phyloP scores from a whole-genome alignment of 345 rosid species.

The Populus deltoides region DNA sequence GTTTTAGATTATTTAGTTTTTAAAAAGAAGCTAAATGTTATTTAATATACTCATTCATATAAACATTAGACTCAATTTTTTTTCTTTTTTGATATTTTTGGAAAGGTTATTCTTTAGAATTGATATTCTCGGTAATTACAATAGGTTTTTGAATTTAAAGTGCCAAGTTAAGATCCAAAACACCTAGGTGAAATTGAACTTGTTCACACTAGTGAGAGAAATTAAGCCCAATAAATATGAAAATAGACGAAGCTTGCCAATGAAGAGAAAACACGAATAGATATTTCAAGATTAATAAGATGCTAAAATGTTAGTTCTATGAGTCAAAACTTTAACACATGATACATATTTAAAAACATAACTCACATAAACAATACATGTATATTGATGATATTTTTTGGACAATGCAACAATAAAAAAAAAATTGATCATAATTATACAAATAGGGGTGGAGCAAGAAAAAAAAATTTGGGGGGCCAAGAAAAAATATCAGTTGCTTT shows the following conservation, averaged over 20 bases:
- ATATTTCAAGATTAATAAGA: neutral
- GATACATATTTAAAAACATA: too few species aligned
- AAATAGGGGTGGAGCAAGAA: too few species aligned
- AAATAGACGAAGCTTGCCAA: neutral
- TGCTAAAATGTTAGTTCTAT: neutral
- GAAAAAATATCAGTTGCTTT: too few species aligned
- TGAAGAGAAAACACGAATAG: neutral
- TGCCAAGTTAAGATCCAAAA: neutral
- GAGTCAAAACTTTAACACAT: neutral
- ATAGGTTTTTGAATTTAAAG: neutral
- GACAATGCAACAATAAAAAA: too few species aligned
- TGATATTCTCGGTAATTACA: neutral
- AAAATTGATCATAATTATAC: neutral
- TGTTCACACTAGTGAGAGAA: neutral
- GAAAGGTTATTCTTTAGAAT: neutral
- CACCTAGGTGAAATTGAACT: neutral
- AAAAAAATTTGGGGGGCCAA: too few species aligned
- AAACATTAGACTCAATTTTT: neutral
- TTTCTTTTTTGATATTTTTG: neutral
- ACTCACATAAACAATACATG: too few species aligned
- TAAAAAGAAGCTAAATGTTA: too few species aligned
- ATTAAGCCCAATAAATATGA: neutral
- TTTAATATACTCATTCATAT: too few species aligned
- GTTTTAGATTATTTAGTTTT: too few species aligned
- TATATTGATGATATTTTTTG: too few species aligned